Evolutionary conservation across 257 asterid genomes (phyloP), one percentile per base, ranked within the genome.

Genomic region (Catharanthus roseus): DNA sequence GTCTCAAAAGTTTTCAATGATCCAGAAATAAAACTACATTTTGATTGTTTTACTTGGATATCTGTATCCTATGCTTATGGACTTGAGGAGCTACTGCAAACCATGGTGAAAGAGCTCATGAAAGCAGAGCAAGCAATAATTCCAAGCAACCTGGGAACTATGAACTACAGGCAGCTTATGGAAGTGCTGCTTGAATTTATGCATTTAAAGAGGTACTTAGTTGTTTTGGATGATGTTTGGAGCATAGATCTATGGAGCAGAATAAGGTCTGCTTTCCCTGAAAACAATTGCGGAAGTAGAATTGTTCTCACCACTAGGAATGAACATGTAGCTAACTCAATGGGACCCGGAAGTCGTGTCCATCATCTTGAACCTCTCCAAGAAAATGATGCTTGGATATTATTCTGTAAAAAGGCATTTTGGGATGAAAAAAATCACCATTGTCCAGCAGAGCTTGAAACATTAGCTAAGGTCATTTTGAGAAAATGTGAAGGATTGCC

Each of bases 181-280:
- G 81, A 79, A 75, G 45, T 70, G 68, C 75, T 79, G 19, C 63
- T 75, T 18, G 73, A 72, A 18, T 64, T 50, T 53, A 64, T 79
- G 78, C 70, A 62, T 33, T 47, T 36, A 9, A 75, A 65, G 64
- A 75, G 84, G 74, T 88, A 77, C 26, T 21, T 86, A 2, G 76
- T 85, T 38, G 90, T 81, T 51, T 77, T 86, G 38, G 89, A 86
- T 70, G 88, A 86, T 69, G 47, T 88, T 29, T 78, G 85, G 74
- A 65, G 68, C 51, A 79, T 42, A 0, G 78, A 69, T 38, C 72
- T 80, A 26, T 83, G 82, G 86, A 76, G 78, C n/a, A 6, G 11
- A 34, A 39, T 88, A 10, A 75, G 72, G 38, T 61, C 65, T 24
- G 85, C 82, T 9, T 71, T 88, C 18, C 87, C 95, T 0, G 70